Percentiles rank a stretch among this genome's conserved stretches.
These are phyloP conservation scores for Saccharomycopsis babjevae DNA, from an alignment of 805 yeast genomes.

Conservation along the genomic window DNA sequence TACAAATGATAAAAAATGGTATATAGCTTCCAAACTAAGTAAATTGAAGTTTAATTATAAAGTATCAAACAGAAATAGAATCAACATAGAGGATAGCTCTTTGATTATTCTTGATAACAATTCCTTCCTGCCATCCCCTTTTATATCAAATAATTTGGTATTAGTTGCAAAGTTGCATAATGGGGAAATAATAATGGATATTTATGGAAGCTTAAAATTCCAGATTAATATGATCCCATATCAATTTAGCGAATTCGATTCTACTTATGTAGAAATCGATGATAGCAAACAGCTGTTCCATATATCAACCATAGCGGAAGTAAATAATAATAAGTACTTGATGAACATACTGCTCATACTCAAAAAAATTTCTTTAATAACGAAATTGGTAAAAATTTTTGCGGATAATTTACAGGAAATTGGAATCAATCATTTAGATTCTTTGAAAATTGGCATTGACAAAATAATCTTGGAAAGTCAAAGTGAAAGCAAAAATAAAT, in stretches of 20 bases:
- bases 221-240: neutral
- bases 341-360: conserved; percentile 1
- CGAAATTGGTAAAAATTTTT: conserved; percentile 4
- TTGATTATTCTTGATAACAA: conserved; percentile 12
- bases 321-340: conserved; percentile 1
- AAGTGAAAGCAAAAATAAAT: neutral
- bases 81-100: neutral
- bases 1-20: neutral
- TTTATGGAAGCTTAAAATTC: conserved; percentile 10
- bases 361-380: neutral
- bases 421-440: neutral
- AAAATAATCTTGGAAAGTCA: conserved; percentile 1
- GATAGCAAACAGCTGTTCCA: conserved; percentile 8
- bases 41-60: neutral
- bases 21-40: neutral
- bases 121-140: neutral
- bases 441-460: conserved; percentile 6
- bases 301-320: conserved; percentile 6
- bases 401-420: neutral
- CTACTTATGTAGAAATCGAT: conserved; percentile 6
- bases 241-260: neutral
- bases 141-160: conserved; percentile 7
- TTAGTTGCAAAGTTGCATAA: conserved; percentile 12
- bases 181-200: conserved; percentile 9
- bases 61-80: neutral